Base-by-base conservation (phyloP, 2,329 filamentous ascomycete species). In the Metarhizium album region DNA sequence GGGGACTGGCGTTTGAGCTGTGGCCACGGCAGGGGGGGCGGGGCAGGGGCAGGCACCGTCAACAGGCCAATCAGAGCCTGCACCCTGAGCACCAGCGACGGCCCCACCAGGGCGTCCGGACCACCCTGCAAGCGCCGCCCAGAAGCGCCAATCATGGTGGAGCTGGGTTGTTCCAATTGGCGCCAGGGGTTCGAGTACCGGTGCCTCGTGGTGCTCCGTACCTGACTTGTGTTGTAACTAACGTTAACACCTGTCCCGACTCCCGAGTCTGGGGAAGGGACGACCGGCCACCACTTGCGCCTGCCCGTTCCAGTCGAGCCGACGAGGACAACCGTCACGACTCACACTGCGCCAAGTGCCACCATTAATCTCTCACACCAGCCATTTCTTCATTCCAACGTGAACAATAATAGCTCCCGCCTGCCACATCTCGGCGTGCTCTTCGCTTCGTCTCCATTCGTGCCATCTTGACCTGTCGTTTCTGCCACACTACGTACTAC, bases 381-480 rank as follows among this genome's bases (percentile, higher is more conserved):
- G n/a, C 37, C 18, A 8, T 11, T 20, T 14, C 8, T 50, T 38
- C 51, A 49, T 49, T 52, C 47, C 51, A 37, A 27, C 38, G 16
- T 20, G 20, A 16, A 45, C 51, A 50, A 52, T 45, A 52, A 45
- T 40, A 37, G 42, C 27, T 37, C n/a, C 47, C 31, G 24, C 45
- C 48, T 35, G 48, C 48, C 51, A 49, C 47, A 24, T 45, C 48
- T 38, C 20, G 42, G 48, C 45, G 31, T 40, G 48, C 23, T 20
- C 37, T 42, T 48, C 33, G 27, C 37, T 42, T 48, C 33, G 22
- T 20, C 27, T 11, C 37, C 6, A 16, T 42, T 40, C 9, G n/a
- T 40, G 20, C 46, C 48, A 24, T 29, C 22, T 29, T 4, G 14
- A 20, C 20, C 16, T 31, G 35, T 37, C n/a, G 16, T 40, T 6